phyloP scores from a whole-genome alignment of 371 early-diverging fungal genomes.

The Blakeslea trispora region DNA sequence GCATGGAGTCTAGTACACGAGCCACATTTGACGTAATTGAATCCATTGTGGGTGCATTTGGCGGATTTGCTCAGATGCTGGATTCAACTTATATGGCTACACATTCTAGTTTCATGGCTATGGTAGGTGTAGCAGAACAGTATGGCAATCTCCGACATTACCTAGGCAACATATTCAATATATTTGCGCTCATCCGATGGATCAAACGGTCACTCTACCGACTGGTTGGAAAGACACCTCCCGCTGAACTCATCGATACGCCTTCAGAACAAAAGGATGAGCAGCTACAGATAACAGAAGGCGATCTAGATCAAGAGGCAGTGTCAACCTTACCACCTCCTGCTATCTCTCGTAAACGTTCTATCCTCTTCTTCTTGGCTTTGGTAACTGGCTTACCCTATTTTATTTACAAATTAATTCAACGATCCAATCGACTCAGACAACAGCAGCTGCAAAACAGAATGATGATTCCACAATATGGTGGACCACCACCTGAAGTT shows the following conservation, averaged over 20 bases:
- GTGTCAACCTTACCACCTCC: background rate
- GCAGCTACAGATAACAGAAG: conserved; percentile 53
- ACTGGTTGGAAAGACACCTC: conserved; percentile 63
- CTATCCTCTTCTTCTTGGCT: conserved; percentile 78
- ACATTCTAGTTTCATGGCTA: conserved; percentile 96
- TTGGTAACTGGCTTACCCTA: conserved; percentile 90
- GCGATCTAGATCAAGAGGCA: conserved; percentile 16
- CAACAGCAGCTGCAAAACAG: conserved; percentile 38
- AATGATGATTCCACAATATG: conserved; percentile 41
- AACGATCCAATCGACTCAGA: conserved; percentile 33
- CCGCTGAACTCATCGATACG: conserved; percentile 63
- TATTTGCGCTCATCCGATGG: conserved; percentile 72
- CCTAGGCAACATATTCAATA: conserved; percentile 78
- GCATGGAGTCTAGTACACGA: conserved; percentile 84
- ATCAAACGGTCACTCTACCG: conserved; percentile 62
- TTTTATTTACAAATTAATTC: conserved; percentile 81
- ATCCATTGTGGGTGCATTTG: conserved; percentile 91
- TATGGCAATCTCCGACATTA: conserved; percentile 84
- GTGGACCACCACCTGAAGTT: conserved; percentile 69
- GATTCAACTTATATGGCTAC: conserved; percentile 97
- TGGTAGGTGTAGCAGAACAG: conserved; percentile 96
- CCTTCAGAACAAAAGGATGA: conserved; percentile 47
- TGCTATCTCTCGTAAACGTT: conserved; percentile 40
- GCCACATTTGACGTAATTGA: conserved; percentile 90
- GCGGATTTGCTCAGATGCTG: conserved; percentile 96